Evolutionary conservation across 495 filamentous ascomycete genomes (phyloP), one percentile per base, ranked within the genome.

Genomic region (Aspergillus baeticus): DNA sequence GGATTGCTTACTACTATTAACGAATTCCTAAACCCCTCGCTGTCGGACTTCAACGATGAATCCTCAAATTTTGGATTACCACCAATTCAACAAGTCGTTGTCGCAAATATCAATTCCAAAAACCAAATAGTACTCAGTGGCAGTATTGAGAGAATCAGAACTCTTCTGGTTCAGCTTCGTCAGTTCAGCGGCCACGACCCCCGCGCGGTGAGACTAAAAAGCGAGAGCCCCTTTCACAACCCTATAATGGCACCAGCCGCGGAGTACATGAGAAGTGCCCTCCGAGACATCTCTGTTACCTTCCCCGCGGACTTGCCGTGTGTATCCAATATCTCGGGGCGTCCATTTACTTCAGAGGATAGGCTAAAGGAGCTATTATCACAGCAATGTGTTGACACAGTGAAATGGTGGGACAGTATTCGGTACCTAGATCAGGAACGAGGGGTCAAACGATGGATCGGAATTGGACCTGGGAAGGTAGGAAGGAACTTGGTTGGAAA

Each of bases 101-200:
- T 98, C 57, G 94, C 91, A 26, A 98, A 98, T 63, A 85, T 96
- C 71, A 98, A 98, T 71, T 87, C 84, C 60, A 94, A 90, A 71
- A 96, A 95, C 63, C 94, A 98, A 69, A 95, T 98, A 63, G 94
- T 98, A 51, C 76, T 98, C 33, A 92, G 87, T 60, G 94, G 94
- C 3, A 94, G 85, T 67, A 85, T 98, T 38, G 86, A 88, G 61
- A 78, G 84, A 53, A 96, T 98, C 66, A 87, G 86, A 61, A 85
- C 86, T 31, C 84, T 96, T n/a, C 71, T 96, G 20, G 85, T 91
- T 13, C 91, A 98, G 65, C 77, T 98, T 52, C 80, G 94, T 45
- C 90, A 96, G 65, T 98, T 96, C 68, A 83, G 88, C 23, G 94
- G 94, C 6, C 92, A 96, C 61, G 94, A 98, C 69, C 94, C 94